phyloP scores from a whole-genome alignment of 768 basidiomycete species.

The Termitomyces sp. region DNA sequence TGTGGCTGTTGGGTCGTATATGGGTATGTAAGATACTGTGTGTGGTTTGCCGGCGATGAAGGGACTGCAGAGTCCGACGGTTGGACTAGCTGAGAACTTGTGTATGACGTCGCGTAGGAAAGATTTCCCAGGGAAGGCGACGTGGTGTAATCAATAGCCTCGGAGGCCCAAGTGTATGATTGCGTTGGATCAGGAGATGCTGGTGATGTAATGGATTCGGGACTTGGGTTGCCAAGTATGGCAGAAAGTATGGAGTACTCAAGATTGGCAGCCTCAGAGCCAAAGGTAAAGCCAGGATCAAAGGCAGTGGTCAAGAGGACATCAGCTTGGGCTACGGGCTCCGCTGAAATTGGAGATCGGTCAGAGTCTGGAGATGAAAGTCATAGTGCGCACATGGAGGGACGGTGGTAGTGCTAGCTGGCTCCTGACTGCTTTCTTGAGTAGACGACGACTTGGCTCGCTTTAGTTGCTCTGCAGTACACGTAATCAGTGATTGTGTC shows the following conservation, averaged over 20 bases:
- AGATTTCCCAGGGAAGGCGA: conserved; percentile 29
- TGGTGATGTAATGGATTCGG: conserved; percentile 40
- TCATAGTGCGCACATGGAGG: conserved; percentile 29
- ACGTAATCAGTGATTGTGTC: conserved; percentile 36
- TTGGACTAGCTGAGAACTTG: conserved; percentile 34
- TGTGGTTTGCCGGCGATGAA: conserved; percentile 30
- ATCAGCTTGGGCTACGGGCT: conserved; percentile 52
- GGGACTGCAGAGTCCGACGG: conserved; percentile 30
- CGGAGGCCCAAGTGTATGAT: conserved; percentile 42
- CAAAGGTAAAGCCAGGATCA: conserved; percentile 65
- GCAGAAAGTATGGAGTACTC: conserved; percentile 94
- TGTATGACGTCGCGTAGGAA: conserved; percentile 29
- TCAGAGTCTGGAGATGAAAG: background rate
- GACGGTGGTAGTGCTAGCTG: conserved; percentile 21
- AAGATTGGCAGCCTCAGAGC: conserved; percentile 87
- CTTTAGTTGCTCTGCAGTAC: conserved; percentile 45
- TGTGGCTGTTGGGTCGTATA: conserved; percentile 33
- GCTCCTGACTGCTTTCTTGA: conserved; percentile 36
- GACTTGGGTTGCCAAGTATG: conserved; percentile 80
- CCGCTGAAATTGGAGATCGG: conserved; percentile 29
- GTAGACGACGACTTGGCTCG: conserved; percentile 36
- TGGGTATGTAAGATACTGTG: conserved; percentile 45
- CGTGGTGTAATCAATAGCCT: conserved; percentile 34
- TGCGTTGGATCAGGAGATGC: conserved; percentile 33
- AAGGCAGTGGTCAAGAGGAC: conserved; percentile 59